Percentiles rank a stretch among this genome's conserved stretches.
Conservation (phyloP, 2,329 filamentous ascomycete genomes). For the Penicillium olsonii region DNA sequence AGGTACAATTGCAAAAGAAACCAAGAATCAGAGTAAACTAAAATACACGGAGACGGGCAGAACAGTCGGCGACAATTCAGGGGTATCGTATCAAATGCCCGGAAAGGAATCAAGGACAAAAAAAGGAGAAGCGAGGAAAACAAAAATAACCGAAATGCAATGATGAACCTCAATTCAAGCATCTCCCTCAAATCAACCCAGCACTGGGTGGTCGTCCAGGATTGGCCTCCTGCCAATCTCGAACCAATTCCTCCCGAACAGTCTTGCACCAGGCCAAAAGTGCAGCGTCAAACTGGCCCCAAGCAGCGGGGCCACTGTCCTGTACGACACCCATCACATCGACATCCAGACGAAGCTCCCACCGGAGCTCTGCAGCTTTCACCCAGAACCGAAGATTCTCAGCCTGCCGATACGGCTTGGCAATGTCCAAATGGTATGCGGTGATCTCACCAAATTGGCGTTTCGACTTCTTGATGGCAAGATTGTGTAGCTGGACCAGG, state of each 20-base stretch:
- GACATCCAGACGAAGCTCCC: conserved; percentile 80
- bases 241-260: conserved; percentile 79
- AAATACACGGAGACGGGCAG: conserved; percentile 19
- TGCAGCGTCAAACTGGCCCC: conserved; percentile 80
- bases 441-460: conserved; percentile 88
- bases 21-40: conserved; percentile 12
- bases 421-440: conserved; percentile 85
- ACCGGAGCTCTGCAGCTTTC: conserved; percentile 92
- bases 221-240: conserved; percentile 62
- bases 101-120: conserved; percentile 24
- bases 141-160: conserved; percentile 16
- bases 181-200: conserved; percentile 21
- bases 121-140: conserved; percentile 19
- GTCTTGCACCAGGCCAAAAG: conserved; percentile 79
- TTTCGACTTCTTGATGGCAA: conserved; percentile 78
- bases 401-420: conserved; percentile 88
- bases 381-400: conserved; percentile 96
- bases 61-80: conserved; percentile 24
- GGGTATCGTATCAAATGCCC: conserved; percentile 31
- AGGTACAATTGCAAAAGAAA: conserved; percentile 17
- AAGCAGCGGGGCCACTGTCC: conserved; percentile 64
- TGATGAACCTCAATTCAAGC: conserved; percentile 4
- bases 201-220: conserved; percentile 26
- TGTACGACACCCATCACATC: conserved; percentile 87
- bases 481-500: conserved; percentile 86